These are phyloP conservation scores for Zychaea mexicana DNA, from an alignment of 371 early-diverging fungal species.

Conservation along the genomic window DNA sequence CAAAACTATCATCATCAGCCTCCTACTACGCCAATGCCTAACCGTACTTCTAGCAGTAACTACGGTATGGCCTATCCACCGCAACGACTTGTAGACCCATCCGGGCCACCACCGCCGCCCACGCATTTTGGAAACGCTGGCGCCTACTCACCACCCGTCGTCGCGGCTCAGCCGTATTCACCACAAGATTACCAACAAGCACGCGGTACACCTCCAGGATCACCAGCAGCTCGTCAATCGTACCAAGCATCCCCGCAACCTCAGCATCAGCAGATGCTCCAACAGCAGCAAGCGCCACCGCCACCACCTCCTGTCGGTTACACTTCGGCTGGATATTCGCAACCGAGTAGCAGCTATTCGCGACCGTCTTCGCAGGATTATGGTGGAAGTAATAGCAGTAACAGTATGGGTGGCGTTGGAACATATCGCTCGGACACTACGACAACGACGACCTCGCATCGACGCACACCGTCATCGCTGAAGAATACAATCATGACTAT, in stretches of 20 bases:
- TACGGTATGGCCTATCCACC: slow-evolving; percentile 16
- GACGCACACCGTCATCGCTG: slow-evolving; percentile 17
- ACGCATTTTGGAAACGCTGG: neutral
- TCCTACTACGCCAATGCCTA: slow-evolving; percentile 15
- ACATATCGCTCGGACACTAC: neutral
- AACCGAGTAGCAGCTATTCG: slow-evolving; percentile 2
- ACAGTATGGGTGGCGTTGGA: neutral
- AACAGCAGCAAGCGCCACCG: no score
- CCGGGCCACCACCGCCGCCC: slow-evolving; percentile 3
- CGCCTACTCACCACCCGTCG: slow-evolving; percentile 12
- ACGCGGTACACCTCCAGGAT: slow-evolving; percentile 14
- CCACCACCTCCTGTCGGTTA: slow-evolving; percentile 7
- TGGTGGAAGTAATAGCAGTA: neutral
- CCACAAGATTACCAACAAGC: slow-evolving; percentile 5
- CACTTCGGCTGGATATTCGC: neutral
- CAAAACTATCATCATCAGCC: slow-evolving; percentile 4
- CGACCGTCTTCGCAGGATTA: slow-evolving; percentile 16
- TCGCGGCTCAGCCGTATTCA: slow-evolving; percentile 1
- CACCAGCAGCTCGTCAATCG: slow-evolving; percentile 9
- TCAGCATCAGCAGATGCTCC: neutral
- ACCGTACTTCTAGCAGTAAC: neutral
- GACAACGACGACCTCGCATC: slow-evolving; percentile 2
- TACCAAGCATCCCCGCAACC: slow-evolving; percentile 5
- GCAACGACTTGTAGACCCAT: slow-evolving; percentile 8
- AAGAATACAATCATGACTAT: slow-evolving; percentile 19